phyloP scores from a whole-genome alignment of 495 filamentous ascomycete species.

The Emericellopsis terricola region DNA sequence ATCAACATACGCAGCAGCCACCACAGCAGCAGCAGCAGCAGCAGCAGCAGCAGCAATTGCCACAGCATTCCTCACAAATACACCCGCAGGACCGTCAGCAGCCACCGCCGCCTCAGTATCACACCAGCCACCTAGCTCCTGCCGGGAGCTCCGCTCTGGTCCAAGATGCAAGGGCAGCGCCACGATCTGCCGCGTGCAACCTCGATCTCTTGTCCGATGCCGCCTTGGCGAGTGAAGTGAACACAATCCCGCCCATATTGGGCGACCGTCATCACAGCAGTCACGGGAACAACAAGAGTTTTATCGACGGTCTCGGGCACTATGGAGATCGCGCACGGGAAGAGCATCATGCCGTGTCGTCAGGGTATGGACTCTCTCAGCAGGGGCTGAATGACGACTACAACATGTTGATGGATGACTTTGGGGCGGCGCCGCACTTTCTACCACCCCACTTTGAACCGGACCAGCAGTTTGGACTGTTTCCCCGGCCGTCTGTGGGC shows the following conservation, averaged over 20 bases:
- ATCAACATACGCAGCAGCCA: neutral
- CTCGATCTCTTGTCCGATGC: slow-evolving; percentile 33
- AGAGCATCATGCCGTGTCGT: slow-evolving; percentile 19
- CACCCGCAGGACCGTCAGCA: slow-evolving; percentile 1
- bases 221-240: slow-evolving; percentile 28
- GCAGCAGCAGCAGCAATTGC: slow-evolving; percentile 1
- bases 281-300: slow-evolving; percentile 20
- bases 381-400: slow-evolving; percentile 25
- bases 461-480: slow-evolving; percentile 26
- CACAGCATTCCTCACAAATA: neutral
- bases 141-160: slow-evolving; percentile 17
- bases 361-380: slow-evolving; percentile 15
- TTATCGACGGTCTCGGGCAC: slow-evolving; percentile 19
- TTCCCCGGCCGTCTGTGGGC: slow-evolving; percentile 20
- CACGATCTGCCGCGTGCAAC: slow-evolving; percentile 30
- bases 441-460: slow-evolving; percentile 27
- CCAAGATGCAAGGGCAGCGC: slow-evolving; percentile 19
- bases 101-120: slow-evolving; percentile 12
- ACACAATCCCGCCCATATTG: slow-evolving; percentile 29
- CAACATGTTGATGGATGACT: slow-evolving; percentile 34
- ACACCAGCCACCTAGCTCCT: slow-evolving; percentile 17
- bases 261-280: slow-evolving; percentile 18
- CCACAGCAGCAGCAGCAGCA: slow-evolving; percentile 2
- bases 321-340: slow-evolving; percentile 24
- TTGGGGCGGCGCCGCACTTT: slow-evolving; percentile 25